Base-by-base conservation (phyloP, 2,329 filamentous ascomycete species). In the Colletotrichum coccodes region DNA sequence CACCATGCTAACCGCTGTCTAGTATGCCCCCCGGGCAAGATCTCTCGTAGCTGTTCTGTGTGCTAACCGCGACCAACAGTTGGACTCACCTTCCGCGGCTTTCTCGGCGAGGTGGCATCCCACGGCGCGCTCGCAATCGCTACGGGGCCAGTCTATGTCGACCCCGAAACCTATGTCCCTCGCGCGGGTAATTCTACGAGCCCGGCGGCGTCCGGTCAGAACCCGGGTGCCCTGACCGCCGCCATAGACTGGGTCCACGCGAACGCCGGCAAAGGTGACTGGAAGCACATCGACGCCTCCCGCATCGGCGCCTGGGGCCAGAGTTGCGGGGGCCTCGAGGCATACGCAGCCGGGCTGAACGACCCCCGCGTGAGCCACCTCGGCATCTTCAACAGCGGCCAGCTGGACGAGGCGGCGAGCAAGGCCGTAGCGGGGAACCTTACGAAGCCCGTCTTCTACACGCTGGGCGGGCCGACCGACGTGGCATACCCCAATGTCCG, bases 381-480 rank as follows among this genome's bases (percentile, higher is more conserved):
- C 14, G 64, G 64, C 21, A 63, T 67, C 21, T 67, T 67, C 64
- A 67, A 62, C 8, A 61, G 57, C 50, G 64, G 64, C 7, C 40
- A 49, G 6, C 23, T 62, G 4, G 49, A 32, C 8, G 64, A 56
- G 36, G 23, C 30, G 0, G 40, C 57, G 0, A 67, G 57, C 9
- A 57, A 56, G 16, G 40, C 49, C 0, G 21, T 62, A 4, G 64
- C 59, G 0, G 64, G 58, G 1, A 62, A 49, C 7, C 32, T 62
- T 12, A 67, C 38, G 18, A 67, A 57, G 34, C 64, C 64, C 6
- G 44, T 67, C 1, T 67, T 67, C 18, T 67, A 67, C 12, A 54
- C 50, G 2, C 40, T 67, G 3, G 64, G 64, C 3, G 64, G 64
- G 1, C 58, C 57, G 3, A 26, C n/a, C 8, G 64, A 67, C 23